Evolutionary conservation across 2,329 filamentous ascomycete species (phyloP), one percentile per base, ranked within the genome.

Genomic region (Aspergillus sp.): DNA sequence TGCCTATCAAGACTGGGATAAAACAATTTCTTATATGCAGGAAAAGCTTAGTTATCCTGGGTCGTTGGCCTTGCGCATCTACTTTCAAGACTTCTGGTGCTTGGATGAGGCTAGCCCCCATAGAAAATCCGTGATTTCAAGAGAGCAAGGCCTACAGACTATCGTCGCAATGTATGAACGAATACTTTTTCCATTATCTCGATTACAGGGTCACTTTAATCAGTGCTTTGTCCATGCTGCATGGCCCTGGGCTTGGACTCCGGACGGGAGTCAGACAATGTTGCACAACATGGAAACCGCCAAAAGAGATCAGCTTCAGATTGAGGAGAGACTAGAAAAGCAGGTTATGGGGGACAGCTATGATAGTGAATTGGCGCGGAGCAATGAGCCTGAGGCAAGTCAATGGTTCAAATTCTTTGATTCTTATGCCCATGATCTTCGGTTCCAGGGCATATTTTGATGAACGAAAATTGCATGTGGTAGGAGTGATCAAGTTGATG

Each of bases 171-270:
- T 37, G 34, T 37, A 37, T 27, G 34, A 37, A 37, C 34, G 34
- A 37, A 37, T 27, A 37, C 34, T 27, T 13, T 8, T 37, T 37
- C 13, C 34, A 37, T 37, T 37, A 37, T 26, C 34, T 27, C 34
- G 7, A 37, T 37, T 27, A 5, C 34, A 27, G 8, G 34, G 13
- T 37, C 34, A 11, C 34, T 37, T 37, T 6, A 37, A 37, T 10
- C 7, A 11, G 34, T 37, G 34, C 34, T 37, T 27, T 26, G n/a
- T 37, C 34, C 34, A 37, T 37, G 34, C 34, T 37, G 34, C 34
- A 37, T 37, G 34, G 34, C 34, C 34, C 34, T 37, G 34, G 34
- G 34, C 34, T 37, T 37, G 34, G 34, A 37, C 34, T 37, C 34
- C 34, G n/a, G 34, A 37, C n/a, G 34, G 34, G 8, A 37, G 34